Conservation (phyloP, 768 basidiomycete genomes). For the Suillus paluster region DNA sequence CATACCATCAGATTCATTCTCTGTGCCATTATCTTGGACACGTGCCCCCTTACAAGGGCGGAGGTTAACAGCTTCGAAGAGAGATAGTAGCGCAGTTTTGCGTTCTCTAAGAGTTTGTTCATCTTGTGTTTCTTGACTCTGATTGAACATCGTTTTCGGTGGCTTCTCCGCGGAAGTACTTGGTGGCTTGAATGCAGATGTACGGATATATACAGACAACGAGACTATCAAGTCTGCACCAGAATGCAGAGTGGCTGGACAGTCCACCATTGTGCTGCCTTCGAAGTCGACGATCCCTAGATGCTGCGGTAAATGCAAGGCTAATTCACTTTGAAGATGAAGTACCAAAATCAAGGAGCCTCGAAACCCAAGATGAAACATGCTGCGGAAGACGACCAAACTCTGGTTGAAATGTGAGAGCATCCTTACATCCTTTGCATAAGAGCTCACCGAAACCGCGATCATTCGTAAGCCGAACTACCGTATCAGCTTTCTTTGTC, state of each 20-base stretch:
- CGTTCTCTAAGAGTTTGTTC: slow-evolving; percentile 82
- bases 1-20: slow-evolving; percentile 43
- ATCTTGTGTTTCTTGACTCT: slow-evolving; percentile 78
- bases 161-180: slow-evolving; percentile 36
- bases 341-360: slow-evolving; percentile 70
- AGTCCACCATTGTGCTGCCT: slow-evolving; percentile 76
- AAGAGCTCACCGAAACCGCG: slow-evolving; percentile 63
- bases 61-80: slow-evolving; percentile 77
- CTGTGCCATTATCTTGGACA: slow-evolving; percentile 29
- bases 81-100: slow-evolving; percentile 69
- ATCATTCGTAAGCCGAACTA: slow-evolving; percentile 68
- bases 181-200: slow-evolving; percentile 64
- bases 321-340: neutral
- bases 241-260: slow-evolving; percentile 68
- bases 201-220: slow-evolving; percentile 69
- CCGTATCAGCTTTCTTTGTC: slow-evolving; percentile 56
- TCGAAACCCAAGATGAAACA: slow-evolving; percentile 73
- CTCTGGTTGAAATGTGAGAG: slow-evolving; percentile 47
- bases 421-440: neutral
- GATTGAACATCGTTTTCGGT: slow-evolving; percentile 57
- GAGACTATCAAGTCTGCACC: slow-evolving; percentile 82
- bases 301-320: neutral
- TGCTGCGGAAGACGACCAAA: slow-evolving; percentile 79
- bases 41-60: slow-evolving; percentile 60
- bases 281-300: slow-evolving; percentile 69